These are phyloP conservation scores for Hydnomerulius pinastri DNA, from an alignment of 768 basidiomycete species.

Conservation along the genomic window DNA sequence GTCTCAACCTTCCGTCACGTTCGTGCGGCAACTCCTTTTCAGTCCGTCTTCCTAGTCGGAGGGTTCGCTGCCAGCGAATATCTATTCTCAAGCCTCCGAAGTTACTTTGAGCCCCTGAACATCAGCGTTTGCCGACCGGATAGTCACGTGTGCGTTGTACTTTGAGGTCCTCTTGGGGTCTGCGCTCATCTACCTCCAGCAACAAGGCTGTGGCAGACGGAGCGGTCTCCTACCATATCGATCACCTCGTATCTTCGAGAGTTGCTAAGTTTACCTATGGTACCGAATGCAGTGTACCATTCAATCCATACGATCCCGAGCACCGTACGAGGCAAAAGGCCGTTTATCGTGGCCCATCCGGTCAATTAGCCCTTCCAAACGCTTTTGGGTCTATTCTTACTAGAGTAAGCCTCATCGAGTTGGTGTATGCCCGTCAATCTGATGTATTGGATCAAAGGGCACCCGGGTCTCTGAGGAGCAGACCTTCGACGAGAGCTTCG, in stretches of 20 bases:
- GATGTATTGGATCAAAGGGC: constrained; percentile 32
- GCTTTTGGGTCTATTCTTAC: constrained; percentile 45
- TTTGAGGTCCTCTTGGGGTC: too few relatives aligned
- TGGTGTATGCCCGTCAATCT: background rate
- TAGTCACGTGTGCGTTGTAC: constrained; percentile 49
- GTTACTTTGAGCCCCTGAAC: constrained; percentile 37
- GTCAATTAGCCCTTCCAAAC: constrained; percentile 39
- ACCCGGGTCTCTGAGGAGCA: constrained; percentile 46
- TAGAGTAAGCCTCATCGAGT: constrained; percentile 30
- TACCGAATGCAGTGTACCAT: constrained; percentile 39
- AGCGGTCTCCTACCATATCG: constrained; percentile 42
- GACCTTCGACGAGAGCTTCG: constrained; percentile 44
- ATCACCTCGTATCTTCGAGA: constrained; percentile 50
- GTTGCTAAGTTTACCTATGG: constrained; percentile 53
- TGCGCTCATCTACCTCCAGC: constrained; percentile 27
- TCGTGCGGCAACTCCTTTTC: background rate
- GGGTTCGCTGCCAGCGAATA: constrained; percentile 55
- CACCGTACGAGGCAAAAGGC: constrained; percentile 38
- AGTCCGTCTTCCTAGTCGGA: constrained; percentile 52
- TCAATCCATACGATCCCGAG: constrained; percentile 37
- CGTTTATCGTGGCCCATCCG: constrained; percentile 38
- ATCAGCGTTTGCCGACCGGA: constrained; percentile 51
- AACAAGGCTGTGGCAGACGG: constrained; percentile 58
- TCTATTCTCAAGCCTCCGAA: constrained; percentile 45
- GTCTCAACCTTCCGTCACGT: background rate